Evolutionary conservation across 1,139 yeast species (phyloP), one percentile per base, ranked within the genome.

Genomic region (Geotrichum klebahnii): DNA sequence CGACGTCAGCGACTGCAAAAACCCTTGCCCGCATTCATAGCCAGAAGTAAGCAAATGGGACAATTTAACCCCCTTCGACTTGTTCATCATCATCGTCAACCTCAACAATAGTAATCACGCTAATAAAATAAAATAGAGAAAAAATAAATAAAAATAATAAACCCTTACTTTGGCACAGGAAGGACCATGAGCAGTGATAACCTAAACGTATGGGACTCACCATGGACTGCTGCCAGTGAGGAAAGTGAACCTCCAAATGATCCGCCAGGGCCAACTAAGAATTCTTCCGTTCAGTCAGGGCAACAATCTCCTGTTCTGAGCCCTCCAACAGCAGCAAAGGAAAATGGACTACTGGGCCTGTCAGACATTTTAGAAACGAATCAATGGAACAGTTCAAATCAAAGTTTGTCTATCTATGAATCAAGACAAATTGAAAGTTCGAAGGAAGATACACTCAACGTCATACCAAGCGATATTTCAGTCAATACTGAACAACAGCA

Each of bases 201-300:
- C 16, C 41, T 14, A 12, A 37, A 37, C n/a, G 41, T 37, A 28
- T 37, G 41, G 41, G 41, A 22, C 5, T 14, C 14, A 9, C 17
- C 12, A 14, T 37, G 41, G 41, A 23, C 16, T 5, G 9, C 41
- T 37, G 41, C 9, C 4, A 29, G n/a, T 17, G 23, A 36, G 3
- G 31, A 37, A 14, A 20, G 9, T 12, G 24, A 37, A 5, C 8
- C 14, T 14, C 31, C 31, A 28, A 28, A 9, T 28, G 8, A 8
- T 9, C 5, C 5, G 4, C 35, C 35, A 32, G 16, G 5, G 5
- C 16, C 35, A 10, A 17, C 35, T 32, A 17, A 5, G 12, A 5
- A n/a, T 19, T 14, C 35, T 32, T 4, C 35, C 10, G 8, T 9
- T 5, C 17, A 5, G n/a, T 32, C 35, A 4, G 35, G 17, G 17